Conservation (phyloP, 176 grass and related monocot genomes). For the Melocanna baccifera region DNA sequence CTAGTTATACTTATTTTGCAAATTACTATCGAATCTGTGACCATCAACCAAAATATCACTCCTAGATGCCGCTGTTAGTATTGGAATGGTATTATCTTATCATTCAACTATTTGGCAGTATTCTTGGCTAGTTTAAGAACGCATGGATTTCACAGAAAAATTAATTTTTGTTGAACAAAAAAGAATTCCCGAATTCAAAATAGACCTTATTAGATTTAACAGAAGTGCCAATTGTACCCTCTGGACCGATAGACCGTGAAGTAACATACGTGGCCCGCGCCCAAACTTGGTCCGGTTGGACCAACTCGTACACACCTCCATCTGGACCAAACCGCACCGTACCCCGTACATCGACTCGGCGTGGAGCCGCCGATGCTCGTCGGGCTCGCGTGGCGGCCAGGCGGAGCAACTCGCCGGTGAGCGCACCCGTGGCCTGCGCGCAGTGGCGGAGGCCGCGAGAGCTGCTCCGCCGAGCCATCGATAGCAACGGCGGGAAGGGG, state of each 20-base stretch:
- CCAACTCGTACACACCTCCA: background rate
- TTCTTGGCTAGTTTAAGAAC: background rate
- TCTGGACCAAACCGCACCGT: background rate
- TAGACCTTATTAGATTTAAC: background rate
- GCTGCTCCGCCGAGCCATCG: background rate
- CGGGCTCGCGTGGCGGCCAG: background rate
- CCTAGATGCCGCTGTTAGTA: background rate
- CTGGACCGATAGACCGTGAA: background rate
- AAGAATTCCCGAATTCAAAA: background rate
- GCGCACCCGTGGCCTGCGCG: background rate
- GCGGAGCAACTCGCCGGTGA: background rate
- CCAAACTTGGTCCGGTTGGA: conserved; percentile 17
- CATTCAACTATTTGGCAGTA: background rate
- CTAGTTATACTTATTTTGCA: background rate
- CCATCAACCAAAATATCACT: background rate
- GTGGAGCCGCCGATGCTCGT: background rate
- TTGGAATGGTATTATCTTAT: background rate
- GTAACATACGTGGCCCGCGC: background rate
- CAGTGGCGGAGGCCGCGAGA: background rate
- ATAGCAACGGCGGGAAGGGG: conserved; percentile 20
- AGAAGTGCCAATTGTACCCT: background rate
- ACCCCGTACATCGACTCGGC: background rate
- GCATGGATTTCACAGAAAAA: background rate
- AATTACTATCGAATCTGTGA: background rate
- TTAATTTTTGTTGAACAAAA: background rate